A percentile compares a stretch with the other conserved stretches of the same genome.
Conservation (phyloP, 257 asterid species). For the Handroanthus guayacan region DNA sequence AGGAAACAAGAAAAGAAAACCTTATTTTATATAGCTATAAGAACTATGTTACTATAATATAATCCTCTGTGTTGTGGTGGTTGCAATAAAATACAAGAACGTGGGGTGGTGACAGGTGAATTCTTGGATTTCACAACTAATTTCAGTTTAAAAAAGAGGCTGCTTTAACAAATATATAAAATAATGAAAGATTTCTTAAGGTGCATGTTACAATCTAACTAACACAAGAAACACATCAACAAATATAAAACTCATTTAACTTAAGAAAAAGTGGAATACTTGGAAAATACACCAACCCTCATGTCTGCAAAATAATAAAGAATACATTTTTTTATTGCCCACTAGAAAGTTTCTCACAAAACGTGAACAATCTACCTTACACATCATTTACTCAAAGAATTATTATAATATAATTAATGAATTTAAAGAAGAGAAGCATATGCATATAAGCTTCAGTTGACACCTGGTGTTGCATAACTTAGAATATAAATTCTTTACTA, state of each 20-base stretch:
- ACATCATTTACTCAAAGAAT: slow-evolving; percentile 31
- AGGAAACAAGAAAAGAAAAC: slow-evolving; percentile 12
- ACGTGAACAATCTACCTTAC: slow-evolving; percentile 50
- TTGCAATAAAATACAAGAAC: slow-evolving; percentile 21
- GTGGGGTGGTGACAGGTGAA: slow-evolving; percentile 30
- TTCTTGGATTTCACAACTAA: slow-evolving; percentile 39
- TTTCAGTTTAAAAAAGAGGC: not conserved
- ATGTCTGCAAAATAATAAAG: slow-evolving; percentile 1
- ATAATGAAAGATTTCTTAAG: slow-evolving; percentile 45
- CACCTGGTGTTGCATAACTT: slow-evolving; percentile 25
- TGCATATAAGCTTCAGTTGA: slow-evolving; percentile 26
- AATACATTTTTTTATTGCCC: slow-evolving; percentile 25
- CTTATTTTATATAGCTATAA: not conserved
- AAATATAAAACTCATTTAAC: slow-evolving; percentile 23
- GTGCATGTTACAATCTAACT: slow-evolving; percentile 53
- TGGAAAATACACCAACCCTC: not conserved
- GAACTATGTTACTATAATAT: not conserved
- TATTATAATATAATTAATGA: not conserved
- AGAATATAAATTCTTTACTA: not conserved
- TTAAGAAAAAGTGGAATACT: not conserved
- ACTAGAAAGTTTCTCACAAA: slow-evolving; percentile 41
- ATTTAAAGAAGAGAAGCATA: slow-evolving; percentile 14
- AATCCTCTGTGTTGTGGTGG: slow-evolving; percentile 29
- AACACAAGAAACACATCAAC: slow-evolving; percentile 41
- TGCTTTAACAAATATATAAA: slow-evolving; percentile 25